These are phyloP conservation scores for Ogataea parapolymorpha DNA, from an alignment of 805 yeast genomes.

Conservation along the genomic window DNA sequence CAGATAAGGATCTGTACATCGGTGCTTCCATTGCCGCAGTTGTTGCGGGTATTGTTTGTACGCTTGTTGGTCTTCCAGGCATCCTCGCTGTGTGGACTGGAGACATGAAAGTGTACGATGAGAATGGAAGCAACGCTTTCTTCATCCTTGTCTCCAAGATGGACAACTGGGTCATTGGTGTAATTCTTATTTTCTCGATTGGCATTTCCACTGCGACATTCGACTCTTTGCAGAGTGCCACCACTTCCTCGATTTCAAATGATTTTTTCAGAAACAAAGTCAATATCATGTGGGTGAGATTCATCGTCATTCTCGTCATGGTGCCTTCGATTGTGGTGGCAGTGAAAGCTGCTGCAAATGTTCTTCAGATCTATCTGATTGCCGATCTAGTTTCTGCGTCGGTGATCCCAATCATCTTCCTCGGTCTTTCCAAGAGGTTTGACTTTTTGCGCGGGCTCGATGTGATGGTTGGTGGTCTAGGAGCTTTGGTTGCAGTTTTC, in stretches of 20 bases:
- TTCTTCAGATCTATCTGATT: constrained; percentile 82
- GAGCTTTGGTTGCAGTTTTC: constrained; percentile 77
- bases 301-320: constrained; percentile 69
- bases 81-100: constrained; percentile 91
- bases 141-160: constrained; percentile 65
- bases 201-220: constrained; percentile 82
- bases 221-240: constrained; percentile 84
- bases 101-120: constrained; percentile 48
- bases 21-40: constrained; percentile 76
- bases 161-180: constrained; percentile 85
- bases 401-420: constrained; percentile 76
- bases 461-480: constrained; percentile 77
- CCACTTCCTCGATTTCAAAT: constrained; percentile 84
- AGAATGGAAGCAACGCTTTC: constrained; percentile 64
- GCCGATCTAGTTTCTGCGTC: constrained; percentile 89
- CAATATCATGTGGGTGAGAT: constrained; percentile 62
- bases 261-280: constrained; percentile 84
- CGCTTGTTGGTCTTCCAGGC: constrained; percentile 79
- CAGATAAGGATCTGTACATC: constrained; percentile 69
- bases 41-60: constrained; percentile 57
- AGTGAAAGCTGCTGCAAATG: constrained; percentile 72
- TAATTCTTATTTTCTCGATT: constrained; percentile 71
- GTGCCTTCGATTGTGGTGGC: constrained; percentile 89
- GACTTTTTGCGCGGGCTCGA: constrained; percentile 78
- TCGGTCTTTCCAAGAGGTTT: constrained; percentile 67